These are phyloP conservation scores for Mucor lusitanicus DNA, from an alignment of 371 early-diverging fungal species.

Conservation along the genomic window DNA sequence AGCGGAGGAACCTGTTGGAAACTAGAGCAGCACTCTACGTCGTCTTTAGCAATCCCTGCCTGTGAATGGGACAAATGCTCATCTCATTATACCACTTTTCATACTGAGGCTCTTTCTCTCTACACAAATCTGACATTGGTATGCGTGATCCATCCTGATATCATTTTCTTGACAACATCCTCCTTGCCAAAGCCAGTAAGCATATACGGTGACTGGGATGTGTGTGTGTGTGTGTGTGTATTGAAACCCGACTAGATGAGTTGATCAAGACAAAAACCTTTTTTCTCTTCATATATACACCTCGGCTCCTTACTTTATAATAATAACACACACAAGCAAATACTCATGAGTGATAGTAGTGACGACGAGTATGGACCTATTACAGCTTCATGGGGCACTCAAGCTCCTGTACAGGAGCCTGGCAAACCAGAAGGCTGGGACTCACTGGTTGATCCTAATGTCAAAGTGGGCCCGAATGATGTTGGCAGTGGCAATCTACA, in stretches of 20 bases:
- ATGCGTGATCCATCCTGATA: neutral
- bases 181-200: no score
- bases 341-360: constrained; percentile 16
- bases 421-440: constrained; percentile 13
- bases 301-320: neutral
- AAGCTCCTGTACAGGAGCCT: neutral
- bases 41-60: neutral
- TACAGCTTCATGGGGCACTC: constrained; percentile 18
- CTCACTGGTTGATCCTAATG: constrained; percentile 17
- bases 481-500: constrained; percentile 30
- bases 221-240: neutral
- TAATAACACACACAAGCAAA: neutral
- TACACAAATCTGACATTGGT: neutral
- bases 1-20: no score
- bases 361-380: constrained; percentile 24
- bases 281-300: neutral
- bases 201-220: neutral
- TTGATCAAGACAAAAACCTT: neutral
- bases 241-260: neutral
- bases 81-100: neutral
- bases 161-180: no score
- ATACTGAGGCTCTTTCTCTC: neutral
- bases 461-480: constrained; percentile 14
- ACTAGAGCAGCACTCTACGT: no score
- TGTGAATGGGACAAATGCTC: neutral